Evolutionary conservation across 495 filamentous ascomycete genomes (phyloP).

Genomic region (Hypomontagnella monticulosa): DNA sequence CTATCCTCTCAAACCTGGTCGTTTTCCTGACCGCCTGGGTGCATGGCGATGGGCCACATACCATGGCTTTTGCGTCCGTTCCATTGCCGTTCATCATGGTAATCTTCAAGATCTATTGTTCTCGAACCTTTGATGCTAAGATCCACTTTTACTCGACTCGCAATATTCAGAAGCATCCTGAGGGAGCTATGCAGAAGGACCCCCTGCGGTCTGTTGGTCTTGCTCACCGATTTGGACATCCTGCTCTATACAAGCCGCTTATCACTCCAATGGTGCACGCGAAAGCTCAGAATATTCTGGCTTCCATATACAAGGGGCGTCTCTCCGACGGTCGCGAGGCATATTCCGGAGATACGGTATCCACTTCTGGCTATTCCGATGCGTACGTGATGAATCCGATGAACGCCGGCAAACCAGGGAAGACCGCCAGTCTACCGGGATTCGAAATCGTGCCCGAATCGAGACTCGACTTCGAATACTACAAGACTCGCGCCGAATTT

Average conservation of each 20-base stretch:
- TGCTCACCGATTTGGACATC: conserved; percentile 85
- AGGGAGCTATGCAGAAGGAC: conserved; percentile 54
- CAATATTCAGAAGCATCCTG: conserved; percentile 63
- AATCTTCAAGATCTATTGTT: conserved; percentile 88
- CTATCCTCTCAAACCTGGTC: conserved; percentile 80
- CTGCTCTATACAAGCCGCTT: conserved; percentile 85
- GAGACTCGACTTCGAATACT: conserved; percentile 93
- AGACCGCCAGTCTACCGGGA: conserved; percentile 61
- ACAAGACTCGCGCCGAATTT: conserved; percentile 89
- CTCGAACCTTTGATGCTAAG: conserved; percentile 75
- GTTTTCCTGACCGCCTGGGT: conserved; percentile 78
- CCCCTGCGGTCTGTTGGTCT: conserved; percentile 72
- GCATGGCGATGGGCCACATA: conserved; percentile 59
- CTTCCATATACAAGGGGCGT: conserved; percentile 81
- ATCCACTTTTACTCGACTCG: conserved; percentile 78
- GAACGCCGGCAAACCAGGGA: conserved; percentile 78
- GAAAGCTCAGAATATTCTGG: conserved; percentile 83
- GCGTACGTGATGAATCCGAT: conserved; percentile 80
- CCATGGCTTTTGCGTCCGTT: conserved; percentile 70
- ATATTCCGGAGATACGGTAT: conserved; percentile 66
- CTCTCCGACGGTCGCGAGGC: conserved; percentile 64
- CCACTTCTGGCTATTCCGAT: conserved; percentile 74
- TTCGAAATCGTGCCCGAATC: conserved; percentile 92
- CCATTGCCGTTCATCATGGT: conserved; percentile 85
- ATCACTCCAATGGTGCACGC: conserved; percentile 97